Base-by-base conservation (phyloP, 2,329 filamentous ascomycete species). In the Hypoxylon sp. region DNA sequence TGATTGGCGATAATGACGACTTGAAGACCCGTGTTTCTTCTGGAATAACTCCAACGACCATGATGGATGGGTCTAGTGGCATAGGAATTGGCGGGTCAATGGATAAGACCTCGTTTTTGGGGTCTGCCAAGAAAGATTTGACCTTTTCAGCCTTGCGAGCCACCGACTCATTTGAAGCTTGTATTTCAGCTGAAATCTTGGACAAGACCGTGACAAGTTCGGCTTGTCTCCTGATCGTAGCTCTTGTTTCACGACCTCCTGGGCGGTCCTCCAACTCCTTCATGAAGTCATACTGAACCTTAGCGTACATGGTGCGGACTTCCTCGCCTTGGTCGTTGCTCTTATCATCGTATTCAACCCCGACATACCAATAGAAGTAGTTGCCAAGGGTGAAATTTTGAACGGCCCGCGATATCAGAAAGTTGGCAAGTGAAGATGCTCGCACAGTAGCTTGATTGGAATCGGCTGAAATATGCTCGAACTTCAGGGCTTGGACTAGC, bases 221-320 rank as follows among this genome's bases (percentile, higher is more conserved):
- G 2, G 93, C 96, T 81, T 99, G 96, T 50, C 95, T 89, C 27
- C 94, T 84, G 11, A 99, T 85, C 0, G 88, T 92, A 74, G 91
- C 93, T 40, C 96, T 88, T 53, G 90, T 89, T 57, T 93, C 92
- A 7, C 87, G 82, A 0, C 96, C 94, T 55, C 89, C 88, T 0
- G 90, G 85, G 2, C 85, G 87, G 75, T 90, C 90, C 70, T 94
- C 91, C 2, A 98, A 84, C 79, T 96, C 93, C 5, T 89, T 85
- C 94, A 98, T 97, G 79, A 98, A 99, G 77, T 98, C 94, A 76
- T 94, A 99, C 66, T 96, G 95, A 7, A 99, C 93, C 74, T 95
- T 94, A 30, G 93, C 91, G 80, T 97, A 99, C 17, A 98, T 89
- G 69, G 93, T 92, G 50, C 93, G 91, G 77, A 95, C 92, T 63